Conservation (phyloP, 2,329 filamentous ascomycete species). For the Neopestalotiopsis sp. region DNA sequence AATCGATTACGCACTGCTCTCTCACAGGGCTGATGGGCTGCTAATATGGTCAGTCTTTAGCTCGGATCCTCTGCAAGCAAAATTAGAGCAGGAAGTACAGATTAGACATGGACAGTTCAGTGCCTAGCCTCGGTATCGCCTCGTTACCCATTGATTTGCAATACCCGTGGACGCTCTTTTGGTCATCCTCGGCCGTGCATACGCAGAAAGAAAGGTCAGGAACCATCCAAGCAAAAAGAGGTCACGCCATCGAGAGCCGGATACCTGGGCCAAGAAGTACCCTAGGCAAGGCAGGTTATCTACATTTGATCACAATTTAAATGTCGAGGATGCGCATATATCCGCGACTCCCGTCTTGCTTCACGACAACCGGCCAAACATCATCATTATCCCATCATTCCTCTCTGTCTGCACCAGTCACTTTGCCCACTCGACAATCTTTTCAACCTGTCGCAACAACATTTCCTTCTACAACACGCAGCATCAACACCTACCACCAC, state of each 20-base stretch:
- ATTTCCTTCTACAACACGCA: not conserved
- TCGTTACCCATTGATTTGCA: not conserved
- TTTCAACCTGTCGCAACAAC: not conserved
- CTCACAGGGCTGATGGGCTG: not conserved
- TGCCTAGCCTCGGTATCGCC: not conserved
- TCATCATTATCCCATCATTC: not conserved
- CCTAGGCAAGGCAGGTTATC: no score
- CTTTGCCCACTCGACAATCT: not conserved
- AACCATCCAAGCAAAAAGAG: not conserved
- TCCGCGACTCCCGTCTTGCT: not conserved
- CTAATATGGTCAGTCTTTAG: not conserved
- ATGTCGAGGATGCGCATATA: slow-evolving; percentile 11
- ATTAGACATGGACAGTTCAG: not conserved
- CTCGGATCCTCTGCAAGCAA: not conserved
- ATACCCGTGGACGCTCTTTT: not conserved
- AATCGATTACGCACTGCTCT: not conserved
- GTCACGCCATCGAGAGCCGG: not conserved
- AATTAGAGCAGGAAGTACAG: not conserved
- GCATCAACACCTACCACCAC: not conserved
- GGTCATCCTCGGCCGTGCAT: not conserved
- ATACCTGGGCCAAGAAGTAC: not conserved
- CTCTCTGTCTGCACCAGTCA: not conserved
- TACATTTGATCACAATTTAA: no score
- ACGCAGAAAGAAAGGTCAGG: not conserved
- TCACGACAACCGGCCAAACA: not conserved